phyloP scores from a whole-genome alignment of 140 eudicot genomes.

The Senecio squalidus region DNA sequence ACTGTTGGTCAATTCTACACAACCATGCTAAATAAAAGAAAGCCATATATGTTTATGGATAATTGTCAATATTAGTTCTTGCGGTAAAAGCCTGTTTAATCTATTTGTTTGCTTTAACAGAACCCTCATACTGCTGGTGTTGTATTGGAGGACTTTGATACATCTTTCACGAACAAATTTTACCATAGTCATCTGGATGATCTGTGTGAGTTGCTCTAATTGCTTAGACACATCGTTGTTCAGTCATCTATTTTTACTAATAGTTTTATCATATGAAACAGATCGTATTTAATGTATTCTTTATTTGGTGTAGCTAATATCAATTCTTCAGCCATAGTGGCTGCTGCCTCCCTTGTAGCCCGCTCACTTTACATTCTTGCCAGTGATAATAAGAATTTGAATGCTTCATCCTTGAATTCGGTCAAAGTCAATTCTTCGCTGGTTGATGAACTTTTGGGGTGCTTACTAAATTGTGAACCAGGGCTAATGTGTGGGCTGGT shows the following conservation, averaged over 20 bases:
- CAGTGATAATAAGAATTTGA: conserved; percentile 32
- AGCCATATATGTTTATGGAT: not conserved
- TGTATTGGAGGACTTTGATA: conserved; percentile 87
- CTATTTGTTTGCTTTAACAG: conserved; percentile 37
- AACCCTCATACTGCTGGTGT: conserved; percentile 60
- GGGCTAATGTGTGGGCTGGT: conserved; percentile 84
- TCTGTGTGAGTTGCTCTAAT: conserved; percentile 48
- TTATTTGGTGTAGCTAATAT: conserved; percentile 66
- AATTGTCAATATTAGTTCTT: not conserved
- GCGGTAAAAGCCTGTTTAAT: not conserved
- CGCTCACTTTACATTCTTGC: conserved; percentile 83
- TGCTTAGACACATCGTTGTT: not conserved
- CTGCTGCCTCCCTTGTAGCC: conserved; percentile 90
- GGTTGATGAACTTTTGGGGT: conserved; percentile 71
- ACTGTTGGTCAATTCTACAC: not conserved
- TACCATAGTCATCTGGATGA: conserved; percentile 96
- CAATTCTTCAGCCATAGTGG: conserved; percentile 74
- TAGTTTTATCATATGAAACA: not conserved
- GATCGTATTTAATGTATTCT: conserved; percentile 15
- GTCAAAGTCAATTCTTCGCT: conserved; percentile 65
- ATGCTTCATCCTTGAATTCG: conserved; percentile 33
- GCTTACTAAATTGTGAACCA: conserved; percentile 79
- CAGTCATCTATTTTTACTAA: conserved; percentile 1
- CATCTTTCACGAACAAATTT: conserved; percentile 62
- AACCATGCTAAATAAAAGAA: not conserved